Percentiles rank a stretch among this genome's conserved stretches.
Conservation (phyloP, 805 yeast genomes). For the Jamesozyma spencerorum region DNA sequence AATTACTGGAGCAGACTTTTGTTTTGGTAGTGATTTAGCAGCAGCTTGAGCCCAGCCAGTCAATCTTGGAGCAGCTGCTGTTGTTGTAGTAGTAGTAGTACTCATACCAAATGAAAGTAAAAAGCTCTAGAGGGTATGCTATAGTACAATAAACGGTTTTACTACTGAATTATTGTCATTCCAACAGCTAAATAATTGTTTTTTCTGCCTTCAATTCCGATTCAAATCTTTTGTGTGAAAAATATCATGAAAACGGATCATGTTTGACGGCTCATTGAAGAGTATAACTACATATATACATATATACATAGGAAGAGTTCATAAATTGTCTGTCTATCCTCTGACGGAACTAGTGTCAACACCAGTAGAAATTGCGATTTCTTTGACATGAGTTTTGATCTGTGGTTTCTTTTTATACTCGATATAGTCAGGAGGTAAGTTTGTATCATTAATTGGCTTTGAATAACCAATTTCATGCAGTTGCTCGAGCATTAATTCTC, state of each 20-base stretch:
- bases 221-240: too few species aligned
- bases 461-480: conserved; percentile 34
- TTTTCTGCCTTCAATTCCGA: too few species aligned
- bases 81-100: conserved; percentile 3
- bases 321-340: too few species aligned
- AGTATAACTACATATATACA: too few species aligned
- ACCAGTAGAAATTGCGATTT: conserved; percentile 4
- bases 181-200: too few species aligned
- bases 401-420: neutral
- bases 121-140: too few species aligned
- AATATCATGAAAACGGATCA: too few species aligned
- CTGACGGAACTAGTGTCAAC: neutral
- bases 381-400: neutral
- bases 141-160: too few species aligned
- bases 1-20: neutral
- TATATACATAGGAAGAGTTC: neutral
- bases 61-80: conserved; percentile 16
- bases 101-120: neutral
- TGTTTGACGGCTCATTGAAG: too few species aligned
- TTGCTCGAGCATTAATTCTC: conserved; percentile 45
- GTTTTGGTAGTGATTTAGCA: conserved; percentile 20
- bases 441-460: conserved; percentile 26
- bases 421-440: conserved; percentile 19
- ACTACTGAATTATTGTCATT: too few species aligned
- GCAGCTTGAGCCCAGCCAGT: conserved; percentile 31